Evolutionary conservation across 345 rosid genomes (phyloP).

Genomic region (Carallia brachiata): DNA sequence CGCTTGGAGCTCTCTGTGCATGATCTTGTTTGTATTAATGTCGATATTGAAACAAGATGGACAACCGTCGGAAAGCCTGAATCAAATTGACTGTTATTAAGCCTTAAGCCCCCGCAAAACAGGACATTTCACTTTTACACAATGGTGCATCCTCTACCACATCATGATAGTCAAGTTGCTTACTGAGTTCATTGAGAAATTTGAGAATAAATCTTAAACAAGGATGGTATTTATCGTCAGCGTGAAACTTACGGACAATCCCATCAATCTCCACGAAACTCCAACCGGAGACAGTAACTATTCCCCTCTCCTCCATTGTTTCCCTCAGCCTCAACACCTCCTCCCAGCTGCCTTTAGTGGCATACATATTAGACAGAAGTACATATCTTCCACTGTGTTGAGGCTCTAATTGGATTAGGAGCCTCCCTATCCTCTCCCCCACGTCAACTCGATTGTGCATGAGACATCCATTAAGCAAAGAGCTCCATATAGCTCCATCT

Average conservation of each 20-base stretch:
- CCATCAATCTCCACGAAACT: slow-evolving; percentile 33
- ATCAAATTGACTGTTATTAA: no score
- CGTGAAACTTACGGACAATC: slow-evolving; percentile 25
- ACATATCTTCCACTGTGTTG: slow-evolving; percentile 29
- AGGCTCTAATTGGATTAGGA: slow-evolving; percentile 29
- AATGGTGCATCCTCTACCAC: background rate
- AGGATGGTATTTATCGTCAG: slow-evolving; percentile 16
- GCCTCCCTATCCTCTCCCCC: slow-evolving; percentile 24
- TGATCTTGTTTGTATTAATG: no score
- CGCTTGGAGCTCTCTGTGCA: no score
- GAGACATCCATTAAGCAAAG: slow-evolving; percentile 32
- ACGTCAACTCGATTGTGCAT: slow-evolving; percentile 22
- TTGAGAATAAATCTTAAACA: background rate
- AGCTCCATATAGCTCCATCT: slow-evolving; percentile 31
- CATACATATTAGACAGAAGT: slow-evolving; percentile 27
- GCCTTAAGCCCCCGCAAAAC: no score
- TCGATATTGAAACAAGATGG: no score
- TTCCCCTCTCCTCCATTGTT: slow-evolving; percentile 23
- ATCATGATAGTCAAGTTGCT: slow-evolving; percentile 8
- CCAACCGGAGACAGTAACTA: slow-evolving; percentile 17
- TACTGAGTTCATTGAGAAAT: background rate
- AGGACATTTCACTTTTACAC: no score
- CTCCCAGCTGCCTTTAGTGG: slow-evolving; percentile 28
- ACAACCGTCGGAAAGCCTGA: no score
- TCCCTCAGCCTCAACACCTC: slow-evolving; percentile 19